phyloP scores from a whole-genome alignment of 306 rosid species.

The Prunus mira region DNA sequence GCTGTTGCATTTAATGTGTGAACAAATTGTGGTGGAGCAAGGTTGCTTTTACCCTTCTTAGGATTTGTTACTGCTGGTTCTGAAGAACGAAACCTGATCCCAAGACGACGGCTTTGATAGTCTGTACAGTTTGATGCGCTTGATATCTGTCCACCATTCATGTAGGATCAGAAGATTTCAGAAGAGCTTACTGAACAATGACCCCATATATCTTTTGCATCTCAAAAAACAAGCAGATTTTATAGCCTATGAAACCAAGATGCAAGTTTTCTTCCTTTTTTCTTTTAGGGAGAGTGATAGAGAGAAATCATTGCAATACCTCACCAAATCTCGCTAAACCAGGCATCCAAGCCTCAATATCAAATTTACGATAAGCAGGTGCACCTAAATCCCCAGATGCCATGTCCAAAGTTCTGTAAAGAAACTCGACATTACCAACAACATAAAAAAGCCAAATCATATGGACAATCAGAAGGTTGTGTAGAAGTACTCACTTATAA shows the following conservation, averaged over 20 bases:
- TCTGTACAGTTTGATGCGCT: conserved; percentile 89
- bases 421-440: conserved; percentile 16
- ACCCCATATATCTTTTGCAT: not conserved
- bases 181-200: not conserved
- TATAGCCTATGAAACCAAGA: not conserved
- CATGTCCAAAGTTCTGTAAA: conserved; percentile 87
- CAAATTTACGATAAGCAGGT: conserved; percentile 90
- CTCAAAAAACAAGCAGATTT: not conserved
- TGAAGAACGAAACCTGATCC: conserved; percentile 73
- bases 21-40: conserved; percentile 69
- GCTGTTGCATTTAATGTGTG: conserved; percentile 97
- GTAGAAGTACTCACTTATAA: conserved; percentile 52
- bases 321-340: conserved; percentile 90
- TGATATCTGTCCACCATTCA: conserved; percentile 62
- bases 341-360: conserved; percentile 98
- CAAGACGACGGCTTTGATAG: conserved; percentile 85
- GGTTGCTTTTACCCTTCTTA: conserved; percentile 65
- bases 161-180: not conserved
- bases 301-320: conserved; percentile 41
- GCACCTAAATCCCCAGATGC: conserved; percentile 93
- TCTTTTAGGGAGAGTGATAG: not conserved
- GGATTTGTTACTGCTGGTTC: conserved; percentile 38
- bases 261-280: not conserved
- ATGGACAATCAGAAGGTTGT: conserved; percentile 14
- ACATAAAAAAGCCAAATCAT: not conserved